Evolutionary conservation across 768 basidiomycete species (phyloP).

Genomic region (Arthromyces matolae): DNA sequence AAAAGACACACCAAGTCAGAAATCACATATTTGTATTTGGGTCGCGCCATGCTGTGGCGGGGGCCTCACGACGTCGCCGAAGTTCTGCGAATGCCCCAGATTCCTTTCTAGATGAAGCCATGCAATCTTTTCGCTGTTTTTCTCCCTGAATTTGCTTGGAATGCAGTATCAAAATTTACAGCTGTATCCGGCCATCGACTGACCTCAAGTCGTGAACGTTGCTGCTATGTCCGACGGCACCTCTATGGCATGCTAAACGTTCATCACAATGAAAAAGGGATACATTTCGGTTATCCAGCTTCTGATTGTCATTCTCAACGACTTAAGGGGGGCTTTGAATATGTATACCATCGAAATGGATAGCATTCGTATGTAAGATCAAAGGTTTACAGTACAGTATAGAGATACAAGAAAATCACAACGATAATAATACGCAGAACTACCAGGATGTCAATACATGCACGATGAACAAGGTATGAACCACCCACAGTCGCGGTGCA

Average conservation of each 20-base stretch:
- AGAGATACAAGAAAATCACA: not conserved
- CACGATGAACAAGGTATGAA: not conserved
- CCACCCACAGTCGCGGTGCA: not conserved
- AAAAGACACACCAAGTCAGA: no score
- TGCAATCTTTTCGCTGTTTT: no score
- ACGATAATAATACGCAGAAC: not conserved
- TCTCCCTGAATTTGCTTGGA: no score
- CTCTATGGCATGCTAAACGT: not conserved
- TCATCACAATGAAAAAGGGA: not conserved
- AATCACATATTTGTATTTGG: no score
- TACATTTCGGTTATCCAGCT: not conserved
- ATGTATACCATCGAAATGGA: not conserved
- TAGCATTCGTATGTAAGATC: not conserved
- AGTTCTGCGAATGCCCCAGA: no score
- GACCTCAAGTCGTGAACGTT: not conserved
- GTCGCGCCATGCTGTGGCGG: no score
- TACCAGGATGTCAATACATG: not conserved
- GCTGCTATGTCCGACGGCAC: not conserved
- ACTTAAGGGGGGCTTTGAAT: not conserved
- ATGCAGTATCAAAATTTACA: not conserved
- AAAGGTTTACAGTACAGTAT: slow-evolving; percentile 3
- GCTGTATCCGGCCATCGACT: not conserved
- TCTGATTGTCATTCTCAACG: not conserved
- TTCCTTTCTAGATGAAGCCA: no score
- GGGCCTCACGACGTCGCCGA: no score